Conservation (phyloP, 805 yeast species). For the Suhomyces xylopsoci region DNA sequence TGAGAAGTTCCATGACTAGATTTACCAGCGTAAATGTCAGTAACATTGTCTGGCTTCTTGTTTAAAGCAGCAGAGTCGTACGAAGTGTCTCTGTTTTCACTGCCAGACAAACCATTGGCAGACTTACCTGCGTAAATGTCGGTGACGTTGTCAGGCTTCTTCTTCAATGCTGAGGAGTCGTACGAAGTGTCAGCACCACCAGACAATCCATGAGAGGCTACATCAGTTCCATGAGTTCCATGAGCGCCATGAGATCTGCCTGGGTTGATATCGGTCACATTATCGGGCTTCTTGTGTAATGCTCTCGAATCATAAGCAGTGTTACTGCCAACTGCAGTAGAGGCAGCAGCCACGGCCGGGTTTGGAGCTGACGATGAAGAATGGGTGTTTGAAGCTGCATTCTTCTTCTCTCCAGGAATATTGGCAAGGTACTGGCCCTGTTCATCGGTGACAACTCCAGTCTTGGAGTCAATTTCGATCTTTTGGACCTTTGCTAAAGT, state of each 20-base stretch:
- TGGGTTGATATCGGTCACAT: not conserved
- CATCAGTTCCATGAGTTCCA: not conserved
- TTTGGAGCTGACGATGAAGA: not conserved
- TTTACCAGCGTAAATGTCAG: not conserved
- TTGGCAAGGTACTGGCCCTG: not conserved
- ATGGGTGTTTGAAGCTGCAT: not conserved
- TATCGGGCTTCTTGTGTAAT: not conserved
- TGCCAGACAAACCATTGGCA: not conserved
- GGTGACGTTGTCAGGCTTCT: not conserved
- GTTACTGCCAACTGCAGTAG: not conserved
- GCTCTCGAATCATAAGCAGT: not conserved
- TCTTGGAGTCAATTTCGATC: conserved; percentile 26
- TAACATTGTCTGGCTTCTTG: not conserved
- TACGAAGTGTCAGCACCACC: not conserved
- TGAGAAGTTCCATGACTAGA: not conserved
- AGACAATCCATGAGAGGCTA: not conserved
- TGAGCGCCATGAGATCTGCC: not conserved
- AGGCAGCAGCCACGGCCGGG: not conserved
- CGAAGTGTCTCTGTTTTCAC: not conserved
- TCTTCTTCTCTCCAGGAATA: not conserved
- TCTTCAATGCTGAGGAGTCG: not conserved
- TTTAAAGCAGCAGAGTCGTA: not conserved
- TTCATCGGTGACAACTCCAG: conserved; percentile 22
- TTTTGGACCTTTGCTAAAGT: conserved; percentile 19
- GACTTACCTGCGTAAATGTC: not conserved